These are phyloP conservation scores for Spathaspora hagerdaliae DNA, from an alignment of 805 yeast species.

Conservation along the genomic window DNA sequence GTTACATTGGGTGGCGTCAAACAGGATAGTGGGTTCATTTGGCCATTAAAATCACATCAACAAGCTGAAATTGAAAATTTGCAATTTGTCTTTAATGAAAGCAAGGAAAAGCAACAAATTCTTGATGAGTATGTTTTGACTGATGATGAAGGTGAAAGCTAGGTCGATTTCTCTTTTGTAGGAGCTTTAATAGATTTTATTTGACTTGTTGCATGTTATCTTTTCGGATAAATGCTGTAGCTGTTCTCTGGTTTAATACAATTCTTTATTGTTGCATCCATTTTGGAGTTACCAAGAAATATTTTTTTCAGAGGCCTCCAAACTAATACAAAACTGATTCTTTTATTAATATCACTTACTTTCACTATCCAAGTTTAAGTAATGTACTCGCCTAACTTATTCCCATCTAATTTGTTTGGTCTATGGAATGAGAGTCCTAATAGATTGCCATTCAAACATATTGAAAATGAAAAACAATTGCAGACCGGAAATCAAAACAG, in stretches of 20 bases:
- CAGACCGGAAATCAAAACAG: background rate
- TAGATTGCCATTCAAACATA: background rate
- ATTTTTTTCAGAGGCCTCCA: no score
- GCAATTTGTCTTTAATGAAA: background rate
- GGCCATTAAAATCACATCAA: slow-evolving; percentile 24
- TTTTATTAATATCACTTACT: no score
- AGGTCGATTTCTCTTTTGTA: background rate
- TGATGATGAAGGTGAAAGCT: slow-evolving; percentile 21
- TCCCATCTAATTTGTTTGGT: slow-evolving; percentile 43
- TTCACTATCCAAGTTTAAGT: no score
- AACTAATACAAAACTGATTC: no score
- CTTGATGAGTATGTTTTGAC: slow-evolving; percentile 47
- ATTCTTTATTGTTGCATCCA: no score
- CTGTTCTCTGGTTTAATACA: no score
- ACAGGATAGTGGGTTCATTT: slow-evolving; percentile 24
- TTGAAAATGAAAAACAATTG: background rate
- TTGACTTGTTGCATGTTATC: no score
- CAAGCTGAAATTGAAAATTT: slow-evolving; percentile 7
- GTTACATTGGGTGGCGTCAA: slow-evolving; percentile 49
- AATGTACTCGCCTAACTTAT: slow-evolving; percentile 48
- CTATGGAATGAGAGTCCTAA: slow-evolving; percentile 29
- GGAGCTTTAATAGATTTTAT: no score
- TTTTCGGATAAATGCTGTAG: no score
- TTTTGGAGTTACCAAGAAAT: no score
- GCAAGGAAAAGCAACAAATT: slow-evolving; percentile 24